phyloP scores from a whole-genome alignment of 345 rosid genomes.

The Citrus reticulata region DNA sequence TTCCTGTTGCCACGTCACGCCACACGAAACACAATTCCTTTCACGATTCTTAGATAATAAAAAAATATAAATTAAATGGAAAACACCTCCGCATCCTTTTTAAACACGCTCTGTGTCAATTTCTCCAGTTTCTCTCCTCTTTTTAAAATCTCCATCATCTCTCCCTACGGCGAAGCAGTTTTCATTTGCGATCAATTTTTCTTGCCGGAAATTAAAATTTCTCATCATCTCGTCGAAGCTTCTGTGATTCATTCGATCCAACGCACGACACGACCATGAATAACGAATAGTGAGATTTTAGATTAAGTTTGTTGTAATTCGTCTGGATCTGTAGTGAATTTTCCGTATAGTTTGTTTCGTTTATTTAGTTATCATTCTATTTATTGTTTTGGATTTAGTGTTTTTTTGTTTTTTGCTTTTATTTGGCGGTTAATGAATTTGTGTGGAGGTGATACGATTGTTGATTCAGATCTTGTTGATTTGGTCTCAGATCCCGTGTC shows the following conservation, averaged over 20 bases:
- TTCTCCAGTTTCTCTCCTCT: background rate
- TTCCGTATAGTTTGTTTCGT: background rate
- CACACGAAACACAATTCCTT: background rate
- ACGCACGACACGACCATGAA: constrained; percentile 51
- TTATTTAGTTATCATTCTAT: background rate
- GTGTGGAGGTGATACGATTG: background rate
- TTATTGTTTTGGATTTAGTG: background rate
- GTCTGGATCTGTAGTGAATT: constrained; percentile 3
- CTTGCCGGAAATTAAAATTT: constrained; percentile 13
- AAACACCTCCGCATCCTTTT: constrained; percentile 7
- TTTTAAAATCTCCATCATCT: background rate
- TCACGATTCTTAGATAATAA: background rate
- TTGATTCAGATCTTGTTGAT: constrained; percentile 27
- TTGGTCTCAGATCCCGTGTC: constrained; percentile 24
- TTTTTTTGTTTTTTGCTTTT: background rate
- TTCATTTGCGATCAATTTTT: constrained; percentile 11
- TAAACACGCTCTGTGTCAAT: background rate
- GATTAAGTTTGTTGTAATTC: background rate
- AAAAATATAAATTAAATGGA: constrained; percentile 1
- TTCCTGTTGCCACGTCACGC: constrained; percentile 20
- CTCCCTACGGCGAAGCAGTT: constrained; percentile 32
- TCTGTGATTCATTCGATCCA: constrained; percentile 16
- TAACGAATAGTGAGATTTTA: constrained; percentile 78
- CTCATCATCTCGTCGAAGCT: background rate
- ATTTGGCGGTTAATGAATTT: background rate